Conservation (phyloP, 2,329 filamentous ascomycete genomes). For the Stagonosporopsis vannaccii region DNA sequence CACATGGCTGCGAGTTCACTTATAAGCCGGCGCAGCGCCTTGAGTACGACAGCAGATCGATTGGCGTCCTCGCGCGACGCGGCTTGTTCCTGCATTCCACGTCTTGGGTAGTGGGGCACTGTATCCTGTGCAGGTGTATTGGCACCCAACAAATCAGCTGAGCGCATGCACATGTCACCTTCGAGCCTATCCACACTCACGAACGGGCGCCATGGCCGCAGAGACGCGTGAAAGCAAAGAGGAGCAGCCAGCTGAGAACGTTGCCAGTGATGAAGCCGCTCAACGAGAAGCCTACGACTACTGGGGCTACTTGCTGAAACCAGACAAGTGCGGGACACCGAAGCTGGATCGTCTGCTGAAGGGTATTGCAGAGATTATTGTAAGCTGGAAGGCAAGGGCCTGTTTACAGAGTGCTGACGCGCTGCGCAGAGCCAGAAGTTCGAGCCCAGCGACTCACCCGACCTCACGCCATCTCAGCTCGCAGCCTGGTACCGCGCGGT, state of each 20-base stretch:
- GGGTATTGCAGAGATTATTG: constrained; percentile 57
- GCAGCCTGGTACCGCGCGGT: constrained; percentile 59
- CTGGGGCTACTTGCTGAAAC: constrained; percentile 60
- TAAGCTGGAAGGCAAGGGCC: constrained; percentile 34
- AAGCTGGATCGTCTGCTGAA: constrained; percentile 55
- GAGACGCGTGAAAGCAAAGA: constrained; percentile 33
- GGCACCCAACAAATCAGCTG: constrained; percentile 26
- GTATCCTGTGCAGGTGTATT: constrained; percentile 24
- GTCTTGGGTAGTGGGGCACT: constrained; percentile 24
- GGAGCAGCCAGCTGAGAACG: constrained; percentile 28
- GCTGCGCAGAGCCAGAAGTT: constrained; percentile 50
- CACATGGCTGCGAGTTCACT: constrained; percentile 21
- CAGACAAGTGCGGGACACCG: constrained; percentile 60
- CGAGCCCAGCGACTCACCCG: constrained; percentile 54
- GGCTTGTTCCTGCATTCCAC: constrained; percentile 17
- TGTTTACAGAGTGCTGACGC: constrained; percentile 18
- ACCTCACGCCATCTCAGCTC: constrained; percentile 58
- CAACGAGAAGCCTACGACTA: constrained; percentile 56
- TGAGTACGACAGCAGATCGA: constrained; percentile 1
- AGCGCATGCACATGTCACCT: constrained; percentile 21
- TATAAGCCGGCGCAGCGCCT: constrained; percentile 18
- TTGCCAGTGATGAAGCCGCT: constrained; percentile 36
- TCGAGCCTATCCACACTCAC: constrained; percentile 10
- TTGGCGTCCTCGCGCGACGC: constrained; percentile 9
- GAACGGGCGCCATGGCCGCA: constrained; percentile 36